Base-by-base conservation (phyloP, 805 yeast genomes). In the Ogataea dorogensis region DNA sequence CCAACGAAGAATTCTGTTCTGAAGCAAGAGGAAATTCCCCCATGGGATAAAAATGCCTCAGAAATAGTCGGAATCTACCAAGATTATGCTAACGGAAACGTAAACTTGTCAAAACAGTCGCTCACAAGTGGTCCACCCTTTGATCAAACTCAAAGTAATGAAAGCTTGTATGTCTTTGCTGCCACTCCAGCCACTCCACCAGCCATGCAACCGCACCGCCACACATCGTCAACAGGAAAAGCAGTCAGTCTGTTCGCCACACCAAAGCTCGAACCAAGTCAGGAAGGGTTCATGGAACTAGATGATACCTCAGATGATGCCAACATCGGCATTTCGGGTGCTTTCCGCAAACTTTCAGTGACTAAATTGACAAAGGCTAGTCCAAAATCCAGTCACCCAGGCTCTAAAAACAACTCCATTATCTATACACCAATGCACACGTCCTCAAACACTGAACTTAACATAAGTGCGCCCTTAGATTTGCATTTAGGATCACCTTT, bases 201-300 rank as follows among this genome's bases (percentile, higher is more conserved):
- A 15, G 19, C 25, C 24, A 19, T 9, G 14, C 24, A 20, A 21
- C 7, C 7, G 12, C 23, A 19, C 28, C 23, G 18, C 15, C 28
- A 18, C 11, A 12, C 32, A 11, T 17, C 33, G 8, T 34, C 38
- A 3, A 14, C 24, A 17, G 23, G 35, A 5, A 8, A 17, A 7
- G 17, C 31, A 9, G 26, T 16, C 11, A 33, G 17, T 24, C 31
- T 20, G 17, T 19, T 6, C 32, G 29, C 42, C 8, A 38, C 42
- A 3, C 42, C 42, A 9, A 32, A 28, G 14, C 42, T 38, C 5
- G 37, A 28, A 5, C 19, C 20, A 2, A 16, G 13, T 22, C 7
- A 17, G 8, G 42, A 27, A 11, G 21, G 25, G 5, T 19, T 30
- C 19, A 13, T 24, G 2, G 16, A 22, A 12, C 24, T 20, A 22